A percentile compares a stretch with the other conserved stretches of the same genome.
Conservation (phyloP, 2,329 filamentous ascomycete genomes). For the Pyricularia sp. region DNA sequence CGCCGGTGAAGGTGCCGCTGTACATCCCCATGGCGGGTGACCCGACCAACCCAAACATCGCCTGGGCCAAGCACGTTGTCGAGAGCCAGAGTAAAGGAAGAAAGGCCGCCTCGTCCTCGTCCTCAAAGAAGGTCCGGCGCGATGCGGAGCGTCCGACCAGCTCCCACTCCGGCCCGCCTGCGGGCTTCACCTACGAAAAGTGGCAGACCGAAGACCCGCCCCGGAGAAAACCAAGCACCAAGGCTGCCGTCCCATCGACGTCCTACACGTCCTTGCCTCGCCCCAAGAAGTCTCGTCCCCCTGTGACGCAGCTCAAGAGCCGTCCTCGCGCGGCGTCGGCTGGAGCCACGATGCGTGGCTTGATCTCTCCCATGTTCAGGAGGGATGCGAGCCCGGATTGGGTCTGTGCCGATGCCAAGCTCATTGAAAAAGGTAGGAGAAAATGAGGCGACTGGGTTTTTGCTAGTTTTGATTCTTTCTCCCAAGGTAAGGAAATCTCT, state of each 20-base stretch:
- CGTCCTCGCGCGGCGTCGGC: background rate
- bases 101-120: background rate
- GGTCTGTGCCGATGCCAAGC: background rate
- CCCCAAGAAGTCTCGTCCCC: background rate
- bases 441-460: background rate
- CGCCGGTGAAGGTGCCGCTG: background rate
- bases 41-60: background rate
- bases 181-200: background rate
- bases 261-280: background rate
- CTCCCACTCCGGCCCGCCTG: background rate
- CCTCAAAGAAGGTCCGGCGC: background rate
- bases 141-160: background rate
- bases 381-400: background rate
- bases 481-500: too few relatives aligned
- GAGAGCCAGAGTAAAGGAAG: background rate
- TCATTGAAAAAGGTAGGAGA: background rate
- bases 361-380: background rate
- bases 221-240: background rate
- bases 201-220: background rate
- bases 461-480: background rate
- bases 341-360: background rate
- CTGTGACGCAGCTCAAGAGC: background rate
- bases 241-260: background rate
- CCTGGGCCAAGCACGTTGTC: background rate
- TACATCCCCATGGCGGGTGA: background rate